Percentiles rank a stretch among this genome's conserved stretches.
Conservation (phyloP, 106 monocot genomes). For the Dendrobium officinale region DNA sequence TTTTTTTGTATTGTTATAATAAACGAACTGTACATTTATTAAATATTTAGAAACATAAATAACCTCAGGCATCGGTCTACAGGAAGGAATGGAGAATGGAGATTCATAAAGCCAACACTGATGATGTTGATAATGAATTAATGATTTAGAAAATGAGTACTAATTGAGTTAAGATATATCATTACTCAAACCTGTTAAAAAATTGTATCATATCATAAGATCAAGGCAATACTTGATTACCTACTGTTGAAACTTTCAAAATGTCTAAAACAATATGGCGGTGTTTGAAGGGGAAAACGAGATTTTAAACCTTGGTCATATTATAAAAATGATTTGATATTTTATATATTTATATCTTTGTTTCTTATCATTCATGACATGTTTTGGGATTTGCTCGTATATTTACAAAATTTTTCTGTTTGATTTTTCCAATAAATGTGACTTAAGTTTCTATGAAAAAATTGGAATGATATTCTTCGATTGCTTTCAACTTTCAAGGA, state of each 20-base stretch:
- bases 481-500: background rate
- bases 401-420: background rate
- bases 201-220: background rate
- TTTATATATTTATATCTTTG: background rate
- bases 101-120: background rate
- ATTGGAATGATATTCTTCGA: background rate
- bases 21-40: too few species aligned
- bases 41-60: too few species aligned
- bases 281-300: background rate
- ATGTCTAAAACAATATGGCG: background rate
- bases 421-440: background rate
- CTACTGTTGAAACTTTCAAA: background rate
- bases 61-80: background rate
- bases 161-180: background rate
- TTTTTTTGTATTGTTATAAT: too few species aligned
- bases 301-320: background rate
- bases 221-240: background rate
- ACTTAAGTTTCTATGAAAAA: background rate
- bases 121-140: background rate
- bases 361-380: background rate
- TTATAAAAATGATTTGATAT: background rate
- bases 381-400: background rate
- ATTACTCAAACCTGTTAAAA: background rate
- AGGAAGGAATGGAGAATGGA: background rate
- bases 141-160: background rate